Evolutionary conservation across 208 protist genomes (phyloP), one percentile per base, ranked within the genome.

Genomic region (Angomonas deanei): DNA sequence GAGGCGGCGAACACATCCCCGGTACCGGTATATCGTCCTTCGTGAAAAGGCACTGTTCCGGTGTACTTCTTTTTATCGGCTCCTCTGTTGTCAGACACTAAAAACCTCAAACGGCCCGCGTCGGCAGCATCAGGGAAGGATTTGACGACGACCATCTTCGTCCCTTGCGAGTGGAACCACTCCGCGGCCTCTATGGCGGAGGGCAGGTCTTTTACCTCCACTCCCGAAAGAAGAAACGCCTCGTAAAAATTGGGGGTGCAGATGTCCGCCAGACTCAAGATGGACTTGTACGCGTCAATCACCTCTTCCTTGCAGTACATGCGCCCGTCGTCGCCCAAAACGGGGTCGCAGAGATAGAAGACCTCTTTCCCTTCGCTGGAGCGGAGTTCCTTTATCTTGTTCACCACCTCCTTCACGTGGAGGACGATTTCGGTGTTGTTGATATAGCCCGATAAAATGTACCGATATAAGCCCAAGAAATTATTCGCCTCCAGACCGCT

Each of bases 221-320:
- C 50, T 0, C 70, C 74, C 60, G 70, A 86, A 19, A 97, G 69
- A 38, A 88, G 15, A 24, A 82, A 88, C n/a, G 92, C 91, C 74
- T 98, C 96, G 59, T 91, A 98, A 66, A 92, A 85, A 71, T 98
- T 98, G 24, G 95, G 96, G 31, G 93, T 97, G 0, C 87, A 63
- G 26, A 97, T 62, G 65, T 97, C 80, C 0, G 93, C 92, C 19
- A 78, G 57, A 2, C 46, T 38, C 0, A 98, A 39, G 17, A 96
- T 61, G n/a, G 86, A 74, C 15, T 76, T 80, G 70, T 98, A 98
- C 19, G 95, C 80, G 23, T 76, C 70, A 2, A 98, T 62, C 10
- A 97, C 73, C 47, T 97, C 91, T 23, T 84, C 63, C 62, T 94
- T 93, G 68, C 97, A 97, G 78, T 98, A 98, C 34, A 98, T 61